Evolutionary conservation across 2,329 filamentous ascomycete species (phyloP).

Genomic region (Colletotrichum tropicale): DNA sequence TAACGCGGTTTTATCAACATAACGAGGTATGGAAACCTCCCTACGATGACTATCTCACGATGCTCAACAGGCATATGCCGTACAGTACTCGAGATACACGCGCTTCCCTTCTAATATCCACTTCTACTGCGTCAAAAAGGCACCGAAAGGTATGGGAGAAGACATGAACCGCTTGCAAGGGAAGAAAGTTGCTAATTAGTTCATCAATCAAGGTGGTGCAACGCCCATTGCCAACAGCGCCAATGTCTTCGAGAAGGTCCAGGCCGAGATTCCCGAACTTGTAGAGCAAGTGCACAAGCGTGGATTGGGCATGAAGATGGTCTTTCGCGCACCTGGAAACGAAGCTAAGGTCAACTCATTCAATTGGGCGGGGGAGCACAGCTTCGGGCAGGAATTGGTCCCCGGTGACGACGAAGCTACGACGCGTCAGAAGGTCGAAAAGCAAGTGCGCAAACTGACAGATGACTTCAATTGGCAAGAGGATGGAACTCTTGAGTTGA

Average conservation of each 20-base stretch:
- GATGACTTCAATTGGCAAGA: slow-evolving; percentile 16
- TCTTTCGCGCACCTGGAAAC: slow-evolving; percentile 21
- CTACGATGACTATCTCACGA: background rate
- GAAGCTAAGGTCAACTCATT: slow-evolving; percentile 22
- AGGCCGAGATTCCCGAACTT: slow-evolving; percentile 19
- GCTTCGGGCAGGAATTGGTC: slow-evolving; percentile 33
- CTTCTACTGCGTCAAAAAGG: slow-evolving; percentile 22
- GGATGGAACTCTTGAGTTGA: slow-evolving; percentile 18
- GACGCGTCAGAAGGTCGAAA: slow-evolving; percentile 10
- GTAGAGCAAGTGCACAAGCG: slow-evolving; percentile 17
- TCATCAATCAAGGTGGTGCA: slow-evolving; percentile 4
- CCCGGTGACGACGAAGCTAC: slow-evolving; percentile 17
- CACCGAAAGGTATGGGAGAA: background rate
- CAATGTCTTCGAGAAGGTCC: slow-evolving; percentile 15
- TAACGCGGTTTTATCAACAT: slow-evolving; percentile 24
- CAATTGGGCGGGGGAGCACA: slow-evolving; percentile 21
- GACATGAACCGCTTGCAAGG: background rate
- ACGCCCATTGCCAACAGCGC: slow-evolving; percentile 18
- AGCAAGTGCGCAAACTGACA: slow-evolving; percentile 18
- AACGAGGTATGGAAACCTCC: slow-evolving; percentile 16
- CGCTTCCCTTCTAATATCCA: slow-evolving; percentile 21
- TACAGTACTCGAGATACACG: slow-evolving; percentile 22
- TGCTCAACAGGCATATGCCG: background rate
- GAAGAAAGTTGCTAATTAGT: background rate
- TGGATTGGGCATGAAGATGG: slow-evolving; percentile 24